These are phyloP conservation scores for Torulaspora maleeae DNA, from an alignment of 805 yeast species.

Conservation along the genomic window DNA sequence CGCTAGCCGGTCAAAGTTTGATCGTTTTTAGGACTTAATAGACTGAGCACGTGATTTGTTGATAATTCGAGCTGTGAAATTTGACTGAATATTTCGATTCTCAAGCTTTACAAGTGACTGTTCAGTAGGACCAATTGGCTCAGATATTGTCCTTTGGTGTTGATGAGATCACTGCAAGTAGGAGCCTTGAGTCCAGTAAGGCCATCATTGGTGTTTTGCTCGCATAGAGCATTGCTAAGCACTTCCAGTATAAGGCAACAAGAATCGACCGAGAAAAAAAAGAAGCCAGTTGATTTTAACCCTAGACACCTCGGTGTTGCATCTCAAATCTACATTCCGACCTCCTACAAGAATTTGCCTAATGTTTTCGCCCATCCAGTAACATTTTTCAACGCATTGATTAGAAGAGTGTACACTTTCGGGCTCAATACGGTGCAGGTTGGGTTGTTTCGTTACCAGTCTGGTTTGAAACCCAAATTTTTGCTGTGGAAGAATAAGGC, in stretches of 20 bases:
- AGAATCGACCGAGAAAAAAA: conserved; percentile 8
- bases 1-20: not conserved
- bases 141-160: not conserved
- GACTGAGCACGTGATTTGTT: conserved; percentile 1
- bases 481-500: conserved; percentile 82
- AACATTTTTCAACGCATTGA: conserved; percentile 41
- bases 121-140: not conserved
- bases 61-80: conserved; percentile 1
- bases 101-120: no score
- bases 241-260: conserved; percentile 5
- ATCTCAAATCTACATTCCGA: conserved; percentile 48
- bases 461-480: conserved; percentile 62
- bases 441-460: conserved; percentile 63
- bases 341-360: conserved; percentile 45
- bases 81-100: not conserved
- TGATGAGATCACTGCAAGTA: not conserved
- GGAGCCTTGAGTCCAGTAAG: not conserved
- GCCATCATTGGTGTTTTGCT: not conserved
- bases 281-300: conserved; percentile 29
- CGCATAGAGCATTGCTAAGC: conserved; percentile 3
- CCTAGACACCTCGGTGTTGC: conserved; percentile 42
- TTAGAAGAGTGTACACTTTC: conserved; percentile 57
- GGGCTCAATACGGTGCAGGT: conserved; percentile 67
- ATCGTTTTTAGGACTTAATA: not conserved
- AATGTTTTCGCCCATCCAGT: conserved; percentile 41